These are phyloP conservation scores for Populus hybrid DNA, from an alignment of 441 rosid species.

Conservation along the genomic window DNA sequence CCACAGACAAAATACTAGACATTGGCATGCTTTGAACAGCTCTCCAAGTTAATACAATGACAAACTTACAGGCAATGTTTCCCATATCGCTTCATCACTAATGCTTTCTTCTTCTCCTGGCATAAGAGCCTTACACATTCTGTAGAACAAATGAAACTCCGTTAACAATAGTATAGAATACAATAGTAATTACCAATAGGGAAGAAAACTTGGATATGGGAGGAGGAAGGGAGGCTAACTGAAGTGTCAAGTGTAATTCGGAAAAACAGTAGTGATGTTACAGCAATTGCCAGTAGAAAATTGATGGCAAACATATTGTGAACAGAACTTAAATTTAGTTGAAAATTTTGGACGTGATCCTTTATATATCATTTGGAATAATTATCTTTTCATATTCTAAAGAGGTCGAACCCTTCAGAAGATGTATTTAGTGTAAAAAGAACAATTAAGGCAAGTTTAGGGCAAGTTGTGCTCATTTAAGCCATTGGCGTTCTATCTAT, in stretches of 20 bases:
- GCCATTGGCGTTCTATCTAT: background rate
- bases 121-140: slow-evolving; percentile 97
- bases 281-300: background rate
- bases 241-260: background rate
- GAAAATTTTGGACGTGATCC: background rate
- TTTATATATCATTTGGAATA: background rate
- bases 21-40: slow-evolving; percentile 6
- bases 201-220: background rate
- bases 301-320: background rate
- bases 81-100: slow-evolving; percentile 96
- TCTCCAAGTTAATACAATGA: slow-evolving; percentile 7
- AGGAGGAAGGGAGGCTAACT: slow-evolving; percentile 6
- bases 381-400: background rate
- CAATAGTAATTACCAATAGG: background rate
- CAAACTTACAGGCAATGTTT: slow-evolving; percentile 86
- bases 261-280: background rate
- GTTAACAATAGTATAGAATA: background rate
- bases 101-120: slow-evolving; percentile 92
- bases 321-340: background rate
- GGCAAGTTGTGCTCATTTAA: background rate
- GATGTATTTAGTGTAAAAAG: background rate
- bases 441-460: background rate
- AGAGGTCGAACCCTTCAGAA: background rate
- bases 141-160: slow-evolving; percentile 28
- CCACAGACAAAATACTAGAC: background rate